Evolutionary conservation across 495 filamentous ascomycete genomes (phyloP).

Genomic region (Durotheca rogersii): DNA sequence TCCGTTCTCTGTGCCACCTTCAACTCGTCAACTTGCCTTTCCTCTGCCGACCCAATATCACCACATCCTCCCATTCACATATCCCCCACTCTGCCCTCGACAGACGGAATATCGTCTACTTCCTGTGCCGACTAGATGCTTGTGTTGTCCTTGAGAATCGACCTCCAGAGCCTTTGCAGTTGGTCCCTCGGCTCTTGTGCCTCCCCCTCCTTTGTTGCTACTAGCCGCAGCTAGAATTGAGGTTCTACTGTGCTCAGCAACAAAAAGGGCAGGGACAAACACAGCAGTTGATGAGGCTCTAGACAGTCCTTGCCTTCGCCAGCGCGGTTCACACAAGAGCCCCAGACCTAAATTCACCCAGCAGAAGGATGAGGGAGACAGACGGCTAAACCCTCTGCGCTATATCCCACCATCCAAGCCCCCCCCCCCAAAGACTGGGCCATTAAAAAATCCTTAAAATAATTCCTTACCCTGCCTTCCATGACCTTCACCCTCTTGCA

Average conservation of each 20-base stretch:
- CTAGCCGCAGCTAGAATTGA: not conserved
- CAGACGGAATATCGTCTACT: slow-evolving; percentile 2
- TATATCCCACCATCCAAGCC: slow-evolving; percentile 20
- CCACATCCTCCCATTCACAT: slow-evolving; percentile 24
- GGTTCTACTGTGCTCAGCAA: not conserved
- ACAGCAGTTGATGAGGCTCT: not conserved
- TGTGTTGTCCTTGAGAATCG: slow-evolving; percentile 5
- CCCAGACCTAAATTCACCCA: slow-evolving; percentile 12
- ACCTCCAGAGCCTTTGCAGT: slow-evolving; percentile 8
- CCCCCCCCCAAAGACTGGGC: slow-evolving; percentile 13
- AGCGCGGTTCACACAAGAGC: not conserved
- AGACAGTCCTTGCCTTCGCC: too few species aligned
- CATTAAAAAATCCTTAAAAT: too few species aligned
- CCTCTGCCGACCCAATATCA: slow-evolving; percentile 16
- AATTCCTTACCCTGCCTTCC: too few species aligned
- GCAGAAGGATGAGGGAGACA: slow-evolving; percentile 9
- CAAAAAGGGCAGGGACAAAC: not conserved
- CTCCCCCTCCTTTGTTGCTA: slow-evolving; percentile 2
- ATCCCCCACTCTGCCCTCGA: slow-evolving; percentile 9
- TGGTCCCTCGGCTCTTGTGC: slow-evolving; percentile 17
- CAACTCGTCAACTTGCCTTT: not conserved
- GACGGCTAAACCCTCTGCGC: too few species aligned
- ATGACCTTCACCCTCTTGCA: slow-evolving; percentile 6
- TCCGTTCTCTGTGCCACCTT: slow-evolving; percentile 11
- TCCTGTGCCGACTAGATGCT: slow-evolving; percentile 14